Evolutionary conservation across 2,329 filamentous ascomycete species (phyloP).

Genomic region (Sclerotinia glacialis): DNA sequence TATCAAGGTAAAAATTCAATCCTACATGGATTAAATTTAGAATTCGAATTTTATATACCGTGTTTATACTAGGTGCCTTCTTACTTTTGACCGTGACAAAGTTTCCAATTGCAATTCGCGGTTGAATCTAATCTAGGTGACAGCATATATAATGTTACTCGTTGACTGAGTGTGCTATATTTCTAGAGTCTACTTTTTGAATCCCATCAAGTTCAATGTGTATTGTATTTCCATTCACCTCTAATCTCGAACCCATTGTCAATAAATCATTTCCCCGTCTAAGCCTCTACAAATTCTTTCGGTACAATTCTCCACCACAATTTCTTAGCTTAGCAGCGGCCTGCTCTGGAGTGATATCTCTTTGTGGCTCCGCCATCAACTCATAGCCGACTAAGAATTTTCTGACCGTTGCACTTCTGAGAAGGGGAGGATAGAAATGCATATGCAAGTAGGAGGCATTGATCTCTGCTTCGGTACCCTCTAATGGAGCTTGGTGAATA

Average conservation of each 20-base stretch:
- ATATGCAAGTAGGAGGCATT: constrained; percentile 90
- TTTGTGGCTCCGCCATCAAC: constrained; percentile 94
- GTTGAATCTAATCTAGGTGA: too few species aligned
- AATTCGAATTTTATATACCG: too few species aligned
- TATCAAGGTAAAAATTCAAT: too few species aligned
- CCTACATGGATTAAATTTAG: too few species aligned
- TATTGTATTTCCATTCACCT: neutral
- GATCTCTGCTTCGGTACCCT: constrained; percentile 76
- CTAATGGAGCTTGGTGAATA: constrained; percentile 89
- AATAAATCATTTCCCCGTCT: neutral
- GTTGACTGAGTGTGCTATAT: neutral
- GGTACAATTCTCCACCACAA: constrained; percentile 80
- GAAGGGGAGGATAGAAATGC: constrained; percentile 93
- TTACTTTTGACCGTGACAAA: too few species aligned
- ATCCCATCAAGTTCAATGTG: neutral
- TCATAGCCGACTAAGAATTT: constrained; percentile 98
- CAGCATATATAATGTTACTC: neutral
- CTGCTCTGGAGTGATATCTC: constrained; percentile 97
- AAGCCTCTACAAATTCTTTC: constrained; percentile 48
- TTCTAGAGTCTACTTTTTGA: neutral
- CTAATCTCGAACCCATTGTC: neutral
- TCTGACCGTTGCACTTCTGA: constrained; percentile 87
- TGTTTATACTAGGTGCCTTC: too few species aligned
- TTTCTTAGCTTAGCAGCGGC: constrained; percentile 72
- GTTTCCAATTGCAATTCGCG: too few species aligned